A percentile compares a stretch with the other conserved stretches of the same genome.
These are phyloP conservation scores for Hansenula lynferdii DNA, from an alignment of 1,139 yeast species.

Conservation along the genomic window DNA sequence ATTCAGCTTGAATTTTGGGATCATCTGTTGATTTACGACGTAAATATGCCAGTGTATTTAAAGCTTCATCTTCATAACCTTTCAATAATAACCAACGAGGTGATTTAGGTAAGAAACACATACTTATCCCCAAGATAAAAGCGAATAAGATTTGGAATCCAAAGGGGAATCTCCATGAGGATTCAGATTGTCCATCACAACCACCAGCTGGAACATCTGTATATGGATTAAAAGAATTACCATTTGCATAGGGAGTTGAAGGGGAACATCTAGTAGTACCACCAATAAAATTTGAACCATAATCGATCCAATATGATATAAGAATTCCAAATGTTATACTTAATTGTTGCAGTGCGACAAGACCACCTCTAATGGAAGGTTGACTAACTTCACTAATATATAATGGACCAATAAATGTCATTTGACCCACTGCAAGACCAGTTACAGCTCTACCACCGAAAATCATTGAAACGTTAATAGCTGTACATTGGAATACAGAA, in stretches of 20 bases:
- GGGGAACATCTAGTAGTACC: slow-evolving; percentile 15
- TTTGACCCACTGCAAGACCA: slow-evolving; percentile 54
- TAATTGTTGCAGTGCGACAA: slow-evolving; percentile 62
- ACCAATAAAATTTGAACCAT: slow-evolving; percentile 16
- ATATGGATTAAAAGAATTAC: slow-evolving; percentile 6
- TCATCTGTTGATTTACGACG: slow-evolving; percentile 36
- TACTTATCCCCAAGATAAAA: slow-evolving; percentile 26
- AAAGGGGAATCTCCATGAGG: slow-evolving; percentile 41
- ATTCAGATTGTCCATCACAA: slow-evolving; percentile 16
- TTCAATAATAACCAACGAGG: slow-evolving; percentile 69
- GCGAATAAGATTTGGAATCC: slow-evolving; percentile 38
- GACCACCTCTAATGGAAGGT: slow-evolving; percentile 57
- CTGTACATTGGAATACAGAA: slow-evolving; percentile 40
- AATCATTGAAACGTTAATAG: slow-evolving; percentile 40
- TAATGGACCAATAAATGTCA: slow-evolving; percentile 51
- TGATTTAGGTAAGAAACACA: slow-evolving; percentile 51
- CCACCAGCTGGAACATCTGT: slow-evolving; percentile 7
- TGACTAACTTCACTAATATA: slow-evolving; percentile 60
- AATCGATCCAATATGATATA: slow-evolving; percentile 9
- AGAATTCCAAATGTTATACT: slow-evolving; percentile 34
- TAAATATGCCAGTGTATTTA: slow-evolving; percentile 37
- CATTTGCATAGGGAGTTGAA: slow-evolving; percentile 4
- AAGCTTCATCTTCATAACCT: slow-evolving; percentile 47
- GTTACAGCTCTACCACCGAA: slow-evolving; percentile 44
- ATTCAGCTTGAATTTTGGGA: slow-evolving; percentile 3